phyloP scores from a whole-genome alignment of 768 basidiomycete species.

The Boletus edulis region DNA sequence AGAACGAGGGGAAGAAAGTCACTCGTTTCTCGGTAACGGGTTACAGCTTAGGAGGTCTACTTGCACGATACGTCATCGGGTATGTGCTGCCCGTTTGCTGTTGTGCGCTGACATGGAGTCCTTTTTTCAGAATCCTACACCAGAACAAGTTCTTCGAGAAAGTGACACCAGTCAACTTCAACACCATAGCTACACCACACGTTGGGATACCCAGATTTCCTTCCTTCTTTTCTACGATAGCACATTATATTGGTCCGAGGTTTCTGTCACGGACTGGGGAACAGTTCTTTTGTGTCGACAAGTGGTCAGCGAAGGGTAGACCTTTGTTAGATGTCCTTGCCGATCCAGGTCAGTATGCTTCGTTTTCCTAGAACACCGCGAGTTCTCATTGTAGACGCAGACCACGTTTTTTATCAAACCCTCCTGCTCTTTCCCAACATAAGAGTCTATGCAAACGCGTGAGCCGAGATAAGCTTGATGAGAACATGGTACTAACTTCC shows the following conservation, averaged over 20 bases:
- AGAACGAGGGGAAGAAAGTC: conserved; percentile 53
- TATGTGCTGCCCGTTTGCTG: conserved; percentile 25
- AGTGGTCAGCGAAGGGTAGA: conserved; percentile 65
- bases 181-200: conserved; percentile 81
- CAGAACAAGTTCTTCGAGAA: conserved; percentile 69
- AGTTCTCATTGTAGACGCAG: conserved; percentile 35
- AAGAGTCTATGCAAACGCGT: conserved; percentile 81
- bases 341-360: conserved; percentile 57
- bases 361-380: not conserved
- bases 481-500: not conserved
- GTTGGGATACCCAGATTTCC: conserved; percentile 69
- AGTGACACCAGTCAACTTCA: conserved; percentile 75
- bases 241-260: conserved; percentile 58
- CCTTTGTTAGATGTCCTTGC: conserved; percentile 76
- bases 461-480: conserved; percentile 19
- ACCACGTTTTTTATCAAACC: conserved; percentile 72
- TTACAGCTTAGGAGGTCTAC: conserved; percentile 78
- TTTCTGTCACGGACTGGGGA: conserved; percentile 78
- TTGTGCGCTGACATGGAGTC: not conserved
- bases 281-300: conserved; percentile 73
- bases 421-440: conserved; percentile 65
- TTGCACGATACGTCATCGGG: conserved; percentile 79
- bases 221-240: conserved; percentile 53
- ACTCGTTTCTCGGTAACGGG: conserved; percentile 72
- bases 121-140: conserved; percentile 49